Conservation (phyloP, 768 basidiomycete genomes). For the Phlegmacium glaucopus region DNA sequence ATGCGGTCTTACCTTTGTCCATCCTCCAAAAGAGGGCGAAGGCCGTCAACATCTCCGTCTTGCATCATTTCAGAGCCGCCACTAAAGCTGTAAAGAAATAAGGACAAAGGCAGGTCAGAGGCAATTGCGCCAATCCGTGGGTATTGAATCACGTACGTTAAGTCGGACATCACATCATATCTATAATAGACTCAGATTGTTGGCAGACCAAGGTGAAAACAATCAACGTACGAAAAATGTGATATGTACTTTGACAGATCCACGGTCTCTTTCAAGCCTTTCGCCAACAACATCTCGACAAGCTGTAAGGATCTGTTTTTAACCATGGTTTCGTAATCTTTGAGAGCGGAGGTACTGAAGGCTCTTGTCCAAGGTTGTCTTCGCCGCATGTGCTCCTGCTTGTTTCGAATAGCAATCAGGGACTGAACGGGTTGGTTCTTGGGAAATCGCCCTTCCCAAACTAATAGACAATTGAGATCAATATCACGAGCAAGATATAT, state of each 20-base stretch:
- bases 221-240: conserved; percentile 32
- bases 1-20: conserved; percentile 22
- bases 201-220: background rate
- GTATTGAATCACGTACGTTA: conserved; percentile 23
- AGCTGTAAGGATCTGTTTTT: conserved; percentile 36
- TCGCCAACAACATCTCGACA: conserved; percentile 29
- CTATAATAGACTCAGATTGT: conserved; percentile 12
- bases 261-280: conserved; percentile 19
- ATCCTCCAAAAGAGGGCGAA: conserved; percentile 25
- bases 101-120: background rate
- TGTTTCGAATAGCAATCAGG: conserved; percentile 35
- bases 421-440: conserved; percentile 32
- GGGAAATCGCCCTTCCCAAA: conserved; percentile 50
- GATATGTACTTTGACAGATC: conserved; percentile 35
- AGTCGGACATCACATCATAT: conserved; percentile 37
- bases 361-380: conserved; percentile 50
- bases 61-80: conserved; percentile 28
- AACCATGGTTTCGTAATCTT: conserved; percentile 41
- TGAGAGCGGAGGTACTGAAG: conserved; percentile 41
- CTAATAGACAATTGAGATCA: conserved; percentile 20
- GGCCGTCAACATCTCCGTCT: conserved; percentile 21
- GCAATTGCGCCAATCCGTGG: background rate
- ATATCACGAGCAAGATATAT: conserved; percentile 2
- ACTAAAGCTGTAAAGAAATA: conserved; percentile 22
- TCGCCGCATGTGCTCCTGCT: conserved; percentile 40